Evolutionary conservation across 2,329 filamentous ascomycete genomes (phyloP).

Genomic region (Pseudocercospora crystallina): DNA sequence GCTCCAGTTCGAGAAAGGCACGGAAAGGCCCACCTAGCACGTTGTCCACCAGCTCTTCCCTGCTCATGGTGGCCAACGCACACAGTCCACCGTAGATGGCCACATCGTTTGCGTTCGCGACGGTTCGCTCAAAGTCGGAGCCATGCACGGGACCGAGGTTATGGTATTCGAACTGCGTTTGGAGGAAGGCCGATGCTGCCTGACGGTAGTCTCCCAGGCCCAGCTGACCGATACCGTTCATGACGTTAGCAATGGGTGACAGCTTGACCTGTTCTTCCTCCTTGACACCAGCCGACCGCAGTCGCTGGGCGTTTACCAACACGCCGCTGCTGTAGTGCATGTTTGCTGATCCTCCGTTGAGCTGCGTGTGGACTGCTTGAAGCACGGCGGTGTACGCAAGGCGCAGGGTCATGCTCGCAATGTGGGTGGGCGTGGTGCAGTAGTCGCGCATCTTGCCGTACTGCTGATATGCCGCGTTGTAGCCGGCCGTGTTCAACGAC

Average conservation of each 20-base stretch:
- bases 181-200: constrained; percentile 71
- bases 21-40: constrained; percentile 87
- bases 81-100: constrained; percentile 89
- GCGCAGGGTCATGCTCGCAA: constrained; percentile 78
- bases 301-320: constrained; percentile 56
- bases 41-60: constrained; percentile 67
- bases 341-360: constrained; percentile 20
- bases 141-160: constrained; percentile 44
- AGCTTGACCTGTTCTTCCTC: constrained; percentile 59
- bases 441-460: constrained; percentile 88
- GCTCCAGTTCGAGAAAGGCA: constrained; percentile 85
- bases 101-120: constrained; percentile 81
- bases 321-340: constrained; percentile 55
- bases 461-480: constrained; percentile 70
- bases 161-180: constrained; percentile 55
- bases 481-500: constrained; percentile 45
- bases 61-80: constrained; percentile 84
- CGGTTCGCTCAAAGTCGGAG: constrained; percentile 63
- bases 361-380: constrained; percentile 64
- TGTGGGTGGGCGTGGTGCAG: constrained; percentile 78
- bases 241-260: constrained; percentile 65
- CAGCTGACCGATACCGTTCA: constrained; percentile 62
- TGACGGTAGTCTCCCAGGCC: constrained; percentile 58
- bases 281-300: constrained; percentile 46
- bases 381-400: constrained; percentile 74